These are phyloP conservation scores for Aspergillus bombycis DNA, from an alignment of 2,329 filamentous ascomycete species.

Conservation along the genomic window DNA sequence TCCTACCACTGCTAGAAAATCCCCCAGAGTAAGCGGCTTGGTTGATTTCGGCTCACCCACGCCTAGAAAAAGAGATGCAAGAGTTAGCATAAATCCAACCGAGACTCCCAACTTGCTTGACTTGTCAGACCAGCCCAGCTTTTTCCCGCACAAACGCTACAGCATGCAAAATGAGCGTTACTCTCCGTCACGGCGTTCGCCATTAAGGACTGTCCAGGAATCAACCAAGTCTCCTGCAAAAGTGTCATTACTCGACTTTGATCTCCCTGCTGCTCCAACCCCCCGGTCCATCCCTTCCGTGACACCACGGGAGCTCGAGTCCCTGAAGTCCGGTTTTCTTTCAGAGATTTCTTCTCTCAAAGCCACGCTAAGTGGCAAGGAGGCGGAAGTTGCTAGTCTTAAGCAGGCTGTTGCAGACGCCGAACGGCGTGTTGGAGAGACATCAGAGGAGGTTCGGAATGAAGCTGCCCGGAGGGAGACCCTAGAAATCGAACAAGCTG, in stretches of 20 bases:
- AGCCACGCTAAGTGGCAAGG: constrained; percentile 87
- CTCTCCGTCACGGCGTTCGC: constrained; percentile 48
- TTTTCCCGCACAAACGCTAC: constrained; percentile 56
- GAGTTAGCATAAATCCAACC: constrained; percentile 46
- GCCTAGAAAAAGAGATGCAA: constrained; percentile 53
- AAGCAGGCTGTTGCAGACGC: constrained; percentile 88
- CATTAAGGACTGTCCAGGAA: constrained; percentile 43
- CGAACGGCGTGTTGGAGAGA: constrained; percentile 87
- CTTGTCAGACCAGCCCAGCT: constrained; percentile 78
- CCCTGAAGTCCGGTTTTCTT: constrained; percentile 84
- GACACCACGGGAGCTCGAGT: constrained; percentile 89
- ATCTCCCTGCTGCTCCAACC: constrained; percentile 90
- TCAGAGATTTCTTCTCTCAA: constrained; percentile 95
- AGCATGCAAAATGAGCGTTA: constrained; percentile 38
- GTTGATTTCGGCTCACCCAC: constrained; percentile 48
- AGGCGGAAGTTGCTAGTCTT: constrained; percentile 85
- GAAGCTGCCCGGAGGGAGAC: constrained; percentile 72
- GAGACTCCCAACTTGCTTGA: constrained; percentile 82
- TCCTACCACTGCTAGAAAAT: constrained; percentile 53
- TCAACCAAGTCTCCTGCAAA: constrained; percentile 51
- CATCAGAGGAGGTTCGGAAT: constrained; percentile 80
- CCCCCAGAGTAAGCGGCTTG: constrained; percentile 28
- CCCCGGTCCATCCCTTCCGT: constrained; percentile 89
- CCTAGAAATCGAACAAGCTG: constrained; percentile 72
- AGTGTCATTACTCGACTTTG: constrained; percentile 80